Base-by-base conservation (phyloP, 2,329 filamentous ascomycete species). In the Talaromyces sp. region DNA sequence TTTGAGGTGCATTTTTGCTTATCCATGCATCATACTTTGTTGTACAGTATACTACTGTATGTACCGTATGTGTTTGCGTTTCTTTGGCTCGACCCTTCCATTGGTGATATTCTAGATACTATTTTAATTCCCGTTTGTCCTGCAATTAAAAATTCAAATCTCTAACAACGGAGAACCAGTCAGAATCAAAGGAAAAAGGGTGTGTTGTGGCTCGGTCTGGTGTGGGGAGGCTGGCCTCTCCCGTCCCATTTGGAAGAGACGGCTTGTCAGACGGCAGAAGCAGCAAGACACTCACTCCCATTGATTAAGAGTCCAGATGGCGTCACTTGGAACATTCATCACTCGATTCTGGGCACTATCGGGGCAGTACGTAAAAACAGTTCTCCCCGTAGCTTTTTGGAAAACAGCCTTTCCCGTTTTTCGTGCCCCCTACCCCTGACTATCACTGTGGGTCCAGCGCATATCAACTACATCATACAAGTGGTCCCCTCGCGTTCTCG, bases 391-490 rank as follows among this genome's bases (percentile, higher is more conserved):
- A 20, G 27, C 6, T 33, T 30, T 22, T 7, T 40, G 8, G 35
- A 36, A 35, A 35, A 17, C 13, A 16, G n/a, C 20, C 45, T 40
- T 47, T 39, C 13, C 35, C 36, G n/a, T 32, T 46, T 45, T 13
- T 29, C 11, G 1, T 53, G 11, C 4, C 22, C 24, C 24, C 24
- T 36, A 16, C 35, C 48, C 48, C 47, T 49, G 47, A 49, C 39
- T 50, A 50, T 50, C 48, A 43, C 47, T 49, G 47, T 42, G 47
- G 47, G 47, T 42, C 47, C 5, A 4, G 24, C 29, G 47, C 37
- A 35, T 30, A 49, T 41, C 47, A 42, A 27, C 36, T 49, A 35
- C 39, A 49, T 49, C 47, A 48, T 48, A 7, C 16, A 14, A 33
- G 4, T 39, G 45, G 39, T 47, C 45, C 45, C 43, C 45, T 47